These are phyloP conservation scores for Polymyxa betae DNA, from an alignment of 208 protist genomes.

Conservation along the genomic window DNA sequence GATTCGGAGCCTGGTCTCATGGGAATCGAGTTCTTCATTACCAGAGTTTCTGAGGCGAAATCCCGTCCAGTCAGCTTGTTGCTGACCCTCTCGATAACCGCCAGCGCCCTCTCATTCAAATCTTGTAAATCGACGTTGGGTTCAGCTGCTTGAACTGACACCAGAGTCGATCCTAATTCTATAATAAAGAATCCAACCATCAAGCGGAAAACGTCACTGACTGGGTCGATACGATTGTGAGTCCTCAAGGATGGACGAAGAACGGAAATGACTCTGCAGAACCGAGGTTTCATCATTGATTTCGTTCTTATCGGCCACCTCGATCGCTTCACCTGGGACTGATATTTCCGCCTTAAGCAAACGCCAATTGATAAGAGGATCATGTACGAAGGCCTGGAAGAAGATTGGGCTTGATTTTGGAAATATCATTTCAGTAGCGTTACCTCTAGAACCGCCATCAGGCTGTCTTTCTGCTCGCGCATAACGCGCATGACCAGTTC, in stretches of 20 bases:
- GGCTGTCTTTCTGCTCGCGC: conserved; percentile 94
- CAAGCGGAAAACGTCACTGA: too few species aligned
- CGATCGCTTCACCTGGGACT: background rate
- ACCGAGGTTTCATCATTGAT: background rate
- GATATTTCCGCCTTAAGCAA: conserved; percentile 71
- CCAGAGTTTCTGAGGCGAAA: conserved; percentile 78
- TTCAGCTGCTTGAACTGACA: background rate
- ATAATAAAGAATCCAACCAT: too few species aligned
- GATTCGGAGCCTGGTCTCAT: background rate
- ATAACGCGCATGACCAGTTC: conserved; percentile 96
- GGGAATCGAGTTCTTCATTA: conserved; percentile 38
- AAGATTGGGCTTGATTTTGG: conserved; percentile 79
- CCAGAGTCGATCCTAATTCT: background rate
- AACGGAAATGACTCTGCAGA: background rate
- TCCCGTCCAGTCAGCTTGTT: conserved; percentile 97
- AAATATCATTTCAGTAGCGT: conserved; percentile 91
- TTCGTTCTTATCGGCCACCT: background rate
- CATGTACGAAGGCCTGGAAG: conserved; percentile 99
- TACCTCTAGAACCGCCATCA: conserved; percentile 97
- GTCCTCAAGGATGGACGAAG: background rate
- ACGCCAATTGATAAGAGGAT: conserved; percentile 99
- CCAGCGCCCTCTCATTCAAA: conserved; percentile 88
- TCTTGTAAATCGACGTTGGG: conserved; percentile 63
- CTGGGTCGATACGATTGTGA: too few species aligned
- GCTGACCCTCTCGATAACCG: conserved; percentile 91